Percentiles rank a stretch among this genome's conserved stretches.
Evolutionary conservation across 2,329 filamentous ascomycete genomes (phyloP).

Genomic region (Pyrenophora tritici-repentis): DNA sequence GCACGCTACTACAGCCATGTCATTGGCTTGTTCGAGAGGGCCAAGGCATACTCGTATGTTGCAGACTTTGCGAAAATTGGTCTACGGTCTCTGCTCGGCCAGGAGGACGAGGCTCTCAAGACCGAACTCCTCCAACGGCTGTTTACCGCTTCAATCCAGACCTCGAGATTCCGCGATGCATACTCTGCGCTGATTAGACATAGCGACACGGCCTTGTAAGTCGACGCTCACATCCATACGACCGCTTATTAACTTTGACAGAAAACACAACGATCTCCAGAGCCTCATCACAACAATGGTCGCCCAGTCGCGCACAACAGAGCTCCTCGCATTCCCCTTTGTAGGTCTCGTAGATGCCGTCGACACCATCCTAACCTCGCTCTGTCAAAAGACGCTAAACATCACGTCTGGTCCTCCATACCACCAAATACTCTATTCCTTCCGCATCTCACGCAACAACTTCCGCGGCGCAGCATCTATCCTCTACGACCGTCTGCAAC

Average conservation of each 20-base stretch:
- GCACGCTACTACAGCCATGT: conserved; percentile 88
- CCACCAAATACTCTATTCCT: conserved; percentile 88
- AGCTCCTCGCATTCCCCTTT: conserved; percentile 75
- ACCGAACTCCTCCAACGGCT: conserved; percentile 72
- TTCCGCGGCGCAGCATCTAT: conserved; percentile 76
- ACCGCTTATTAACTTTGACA: conserved; percentile 27
- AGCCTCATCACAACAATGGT: conserved; percentile 60
- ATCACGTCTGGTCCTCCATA: conserved; percentile 69
- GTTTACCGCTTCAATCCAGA: conserved; percentile 80
- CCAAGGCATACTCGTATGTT: conserved; percentile 77
- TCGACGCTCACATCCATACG: not conserved
- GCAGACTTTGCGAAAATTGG: conserved; percentile 81
- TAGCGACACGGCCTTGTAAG: conserved; percentile 67
- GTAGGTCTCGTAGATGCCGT: conserved; percentile 76
- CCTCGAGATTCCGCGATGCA: conserved; percentile 79
- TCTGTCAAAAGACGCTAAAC: conserved; percentile 71
- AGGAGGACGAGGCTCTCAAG: conserved; percentile 41
- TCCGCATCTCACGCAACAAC: conserved; percentile 81
- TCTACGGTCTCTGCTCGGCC: conserved; percentile 50
- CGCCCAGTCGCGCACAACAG: conserved; percentile 38
- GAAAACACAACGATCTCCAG: conserved; percentile 70
- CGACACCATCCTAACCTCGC: conserved; percentile 74
- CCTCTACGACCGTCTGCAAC: conserved; percentile 61
- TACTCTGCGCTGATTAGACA: conserved; percentile 79
- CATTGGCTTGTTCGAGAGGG: conserved; percentile 77